phyloP scores from a whole-genome alignment of 306 rosid genomes.

The Rubus parviflorus region DNA sequence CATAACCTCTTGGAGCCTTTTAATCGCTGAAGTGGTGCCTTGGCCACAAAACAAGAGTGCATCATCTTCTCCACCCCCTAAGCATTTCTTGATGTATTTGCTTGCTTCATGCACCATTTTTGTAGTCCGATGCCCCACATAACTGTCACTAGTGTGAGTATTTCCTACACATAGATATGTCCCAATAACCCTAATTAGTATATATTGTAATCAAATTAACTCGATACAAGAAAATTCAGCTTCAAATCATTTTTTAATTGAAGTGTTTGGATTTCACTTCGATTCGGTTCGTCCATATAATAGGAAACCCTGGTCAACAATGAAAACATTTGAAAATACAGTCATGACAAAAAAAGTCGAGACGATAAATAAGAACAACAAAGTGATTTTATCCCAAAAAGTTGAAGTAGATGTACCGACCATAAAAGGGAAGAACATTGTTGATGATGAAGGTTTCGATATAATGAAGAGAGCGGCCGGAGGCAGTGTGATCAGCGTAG shows the following conservation, averaged over 20 bases:
- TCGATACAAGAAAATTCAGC: background rate
- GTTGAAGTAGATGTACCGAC: constrained; percentile 17
- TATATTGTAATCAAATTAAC: background rate
- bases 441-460: constrained; percentile 56
- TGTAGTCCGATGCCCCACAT: constrained; percentile 75
- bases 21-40: constrained; percentile 77
- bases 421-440: constrained; percentile 80
- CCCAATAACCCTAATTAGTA: background rate
- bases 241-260: too few species aligned
- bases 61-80: constrained; percentile 62
- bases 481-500: constrained; percentile 92
- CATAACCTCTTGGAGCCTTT: constrained; percentile 85
- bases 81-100: constrained; percentile 58
- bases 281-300: too few species aligned
- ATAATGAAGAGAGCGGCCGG: constrained; percentile 63
- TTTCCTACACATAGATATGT: constrained; percentile 41
- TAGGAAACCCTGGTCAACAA: too few species aligned
- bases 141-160: constrained; percentile 73
- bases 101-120: constrained; percentile 56
- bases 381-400: too few species aligned
- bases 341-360: background rate
- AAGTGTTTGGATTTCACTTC: too few species aligned
- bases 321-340: too few species aligned
- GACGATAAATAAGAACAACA: too few species aligned
- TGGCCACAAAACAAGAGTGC: constrained; percentile 74